Percentiles rank a stretch among this genome's conserved stretches.
Evolutionary conservation across 2,329 filamentous ascomycete species (phyloP).

Genomic region (Amauroascus verrucosus): DNA sequence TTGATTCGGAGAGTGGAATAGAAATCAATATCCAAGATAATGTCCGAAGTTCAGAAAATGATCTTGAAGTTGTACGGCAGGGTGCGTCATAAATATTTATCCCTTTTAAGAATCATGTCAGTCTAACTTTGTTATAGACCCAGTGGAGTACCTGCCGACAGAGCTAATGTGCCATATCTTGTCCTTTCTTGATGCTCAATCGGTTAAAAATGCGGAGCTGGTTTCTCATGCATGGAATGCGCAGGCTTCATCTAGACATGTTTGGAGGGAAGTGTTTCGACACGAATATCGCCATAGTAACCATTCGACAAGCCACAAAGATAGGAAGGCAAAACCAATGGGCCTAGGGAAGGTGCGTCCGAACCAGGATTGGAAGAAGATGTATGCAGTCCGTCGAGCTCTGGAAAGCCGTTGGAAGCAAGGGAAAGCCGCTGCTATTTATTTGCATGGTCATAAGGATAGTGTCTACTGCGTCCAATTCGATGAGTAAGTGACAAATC

Average conservation of each 20-base stretch:
- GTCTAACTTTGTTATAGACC: slow-evolving; percentile 36
- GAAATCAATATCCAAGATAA: slow-evolving; percentile 36
- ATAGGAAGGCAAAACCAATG: slow-evolving; percentile 16
- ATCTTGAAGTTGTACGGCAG: slow-evolving; percentile 29
- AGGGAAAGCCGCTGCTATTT: slow-evolving; percentile 69
- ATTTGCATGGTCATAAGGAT: slow-evolving; percentile 85
- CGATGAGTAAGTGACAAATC: slow-evolving; percentile 60
- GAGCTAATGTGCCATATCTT: slow-evolving; percentile 52
- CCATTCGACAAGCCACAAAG: slow-evolving; percentile 19
- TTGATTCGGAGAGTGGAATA: slow-evolving; percentile 42
- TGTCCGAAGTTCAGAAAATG: slow-evolving; percentile 26
- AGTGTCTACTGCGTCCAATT: slow-evolving; percentile 98
- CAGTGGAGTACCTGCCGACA: slow-evolving; percentile 45
- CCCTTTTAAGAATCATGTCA: neutral
- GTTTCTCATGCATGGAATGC: slow-evolving; percentile 50
- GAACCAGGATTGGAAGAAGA: slow-evolving; percentile 71
- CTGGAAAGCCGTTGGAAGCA: slow-evolving; percentile 71
- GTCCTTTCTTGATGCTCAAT: slow-evolving; percentile 48
- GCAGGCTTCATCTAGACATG: slow-evolving; percentile 46
- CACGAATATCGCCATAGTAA: slow-evolving; percentile 42
- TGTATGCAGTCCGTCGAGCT: slow-evolving; percentile 66
- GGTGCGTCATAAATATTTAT: slow-evolving; percentile 21
- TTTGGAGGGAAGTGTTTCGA: slow-evolving; percentile 55
- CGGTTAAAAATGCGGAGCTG: slow-evolving; percentile 45
- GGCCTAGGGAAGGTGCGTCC: slow-evolving; percentile 47